phyloP scores from a whole-genome alignment of 176 grass and related monocot genomes.

The Zea luxurians region DNA sequence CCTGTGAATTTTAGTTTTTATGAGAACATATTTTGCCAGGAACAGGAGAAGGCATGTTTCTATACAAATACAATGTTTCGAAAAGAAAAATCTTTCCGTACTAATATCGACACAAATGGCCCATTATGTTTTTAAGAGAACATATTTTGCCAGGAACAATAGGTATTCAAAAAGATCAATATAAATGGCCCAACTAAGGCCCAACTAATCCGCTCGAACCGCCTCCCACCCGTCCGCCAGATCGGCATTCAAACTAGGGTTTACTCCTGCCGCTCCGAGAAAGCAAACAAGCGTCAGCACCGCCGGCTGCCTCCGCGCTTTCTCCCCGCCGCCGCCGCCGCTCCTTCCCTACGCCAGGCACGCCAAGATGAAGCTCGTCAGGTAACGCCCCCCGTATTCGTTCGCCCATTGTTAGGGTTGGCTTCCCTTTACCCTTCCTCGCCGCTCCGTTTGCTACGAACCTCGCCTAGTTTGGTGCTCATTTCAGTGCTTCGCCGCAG shows the following conservation, averaged over 20 bases:
- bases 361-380: constrained; percentile 93
- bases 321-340: constrained; percentile 31
- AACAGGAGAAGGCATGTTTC: no score
- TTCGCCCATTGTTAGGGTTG: neutral
- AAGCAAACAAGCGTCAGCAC: constrained; percentile 38
- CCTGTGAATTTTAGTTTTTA: no score
- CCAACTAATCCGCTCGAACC: constrained; percentile 12
- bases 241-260: constrained; percentile 57
- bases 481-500: constrained; percentile 46
- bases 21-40: no score
- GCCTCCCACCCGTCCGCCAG: constrained; percentile 16
- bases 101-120: no score
- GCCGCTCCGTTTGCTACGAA: constrained; percentile 14
- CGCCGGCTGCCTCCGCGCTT: neutral
- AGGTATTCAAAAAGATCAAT: neutral
- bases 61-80: no score
- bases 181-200: constrained; percentile 16
- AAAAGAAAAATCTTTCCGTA: no score
- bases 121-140: no score
- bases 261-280: constrained; percentile 46
- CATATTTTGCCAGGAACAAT: neutral
- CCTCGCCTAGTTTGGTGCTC: constrained; percentile 9
- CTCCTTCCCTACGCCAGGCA: neutral
- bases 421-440: neutral
- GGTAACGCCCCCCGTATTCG: constrained; percentile 29